Percentiles rank a stretch among this genome's conserved stretches.
Evolutionary conservation across 441 rosid species (phyloP).

Genomic region (Syzygium syzygioides): DNA sequence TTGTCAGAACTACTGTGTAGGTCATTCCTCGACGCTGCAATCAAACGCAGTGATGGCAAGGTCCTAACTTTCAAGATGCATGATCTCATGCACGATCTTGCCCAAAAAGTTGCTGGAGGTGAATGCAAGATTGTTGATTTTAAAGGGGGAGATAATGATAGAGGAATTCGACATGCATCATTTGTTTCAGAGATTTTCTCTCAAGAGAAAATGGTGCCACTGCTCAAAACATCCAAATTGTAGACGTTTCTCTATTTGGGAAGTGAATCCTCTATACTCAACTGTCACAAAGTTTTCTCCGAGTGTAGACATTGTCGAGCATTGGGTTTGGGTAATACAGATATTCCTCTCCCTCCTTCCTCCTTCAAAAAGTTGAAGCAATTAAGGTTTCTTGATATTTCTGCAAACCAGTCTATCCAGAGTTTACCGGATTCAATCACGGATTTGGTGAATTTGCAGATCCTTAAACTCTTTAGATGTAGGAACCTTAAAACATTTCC

Average conservation of each 20-base stretch:
- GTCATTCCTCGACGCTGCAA: neutral
- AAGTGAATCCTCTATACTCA: accelerated
- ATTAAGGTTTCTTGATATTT: neutral
- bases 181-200: neutral
- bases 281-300: accelerated
- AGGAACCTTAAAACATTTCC: accelerated
- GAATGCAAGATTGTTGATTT: neutral
- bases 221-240: neutral
- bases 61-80: accelerated
- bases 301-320: neutral
- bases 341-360: neutral
- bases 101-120: neutral
- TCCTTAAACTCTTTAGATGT: accelerated
- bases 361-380: neutral
- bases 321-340: accelerated
- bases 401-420: accelerated
- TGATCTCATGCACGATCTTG: neutral
- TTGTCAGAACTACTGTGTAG: neutral
- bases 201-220: accelerated
- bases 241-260: neutral
- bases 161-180: neutral
- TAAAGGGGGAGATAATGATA: neutral
- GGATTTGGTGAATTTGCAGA: neutral
- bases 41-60: accelerated
- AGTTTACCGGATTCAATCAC: neutral